These are phyloP conservation scores for Cystodermella granulosa DNA, from an alignment of 1,284 basidiomycete species.

Conservation along the genomic window DNA sequence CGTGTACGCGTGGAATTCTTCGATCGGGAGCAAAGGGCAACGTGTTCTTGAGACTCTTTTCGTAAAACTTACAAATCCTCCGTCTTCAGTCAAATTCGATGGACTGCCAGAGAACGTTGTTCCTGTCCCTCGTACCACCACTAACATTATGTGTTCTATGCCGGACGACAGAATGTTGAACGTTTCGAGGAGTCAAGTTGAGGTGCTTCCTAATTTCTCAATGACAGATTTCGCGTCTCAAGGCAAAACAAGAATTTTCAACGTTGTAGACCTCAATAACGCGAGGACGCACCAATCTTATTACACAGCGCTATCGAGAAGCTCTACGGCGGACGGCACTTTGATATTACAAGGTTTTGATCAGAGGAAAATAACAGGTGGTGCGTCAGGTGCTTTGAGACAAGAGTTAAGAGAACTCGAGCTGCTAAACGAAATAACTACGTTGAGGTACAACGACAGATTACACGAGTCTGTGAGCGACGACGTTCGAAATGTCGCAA, in stretches of 20 bases:
- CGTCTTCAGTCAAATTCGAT: conserved; percentile 7
- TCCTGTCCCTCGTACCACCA: conserved; percentile 6
- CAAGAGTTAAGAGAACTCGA: conserved; percentile 30
- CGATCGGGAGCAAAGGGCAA: conserved; percentile 1
- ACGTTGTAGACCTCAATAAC: conserved; percentile 23
- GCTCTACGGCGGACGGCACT: conserved; percentile 21
- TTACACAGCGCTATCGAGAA: conserved; percentile 26
- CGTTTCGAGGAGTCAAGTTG: conserved; percentile 17
- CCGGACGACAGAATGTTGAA: background rate
- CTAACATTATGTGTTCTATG: background rate
- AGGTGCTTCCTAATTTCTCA: too few species aligned
- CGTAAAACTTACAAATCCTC: conserved; percentile 12
- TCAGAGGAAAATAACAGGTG: conserved; percentile 15
- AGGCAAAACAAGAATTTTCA: conserved; percentile 23
- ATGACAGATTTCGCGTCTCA: conserved; percentile 31
- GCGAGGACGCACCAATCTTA: conserved; percentile 17
- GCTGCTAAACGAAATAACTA: conserved; percentile 25
- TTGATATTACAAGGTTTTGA: conserved; percentile 25
- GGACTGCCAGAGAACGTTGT: conserved; percentile 12
- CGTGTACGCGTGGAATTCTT: background rate
- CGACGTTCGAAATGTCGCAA: conserved; percentile 9
- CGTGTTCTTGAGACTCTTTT: conserved; percentile 11
- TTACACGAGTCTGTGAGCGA: conserved; percentile 9
- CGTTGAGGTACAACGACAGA: conserved; percentile 13
- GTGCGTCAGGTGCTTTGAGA: conserved; percentile 16